These are phyloP conservation scores for Isoetes taiwanensis DNA, from an alignment of 75 land plant species.

Conservation along the genomic window DNA sequence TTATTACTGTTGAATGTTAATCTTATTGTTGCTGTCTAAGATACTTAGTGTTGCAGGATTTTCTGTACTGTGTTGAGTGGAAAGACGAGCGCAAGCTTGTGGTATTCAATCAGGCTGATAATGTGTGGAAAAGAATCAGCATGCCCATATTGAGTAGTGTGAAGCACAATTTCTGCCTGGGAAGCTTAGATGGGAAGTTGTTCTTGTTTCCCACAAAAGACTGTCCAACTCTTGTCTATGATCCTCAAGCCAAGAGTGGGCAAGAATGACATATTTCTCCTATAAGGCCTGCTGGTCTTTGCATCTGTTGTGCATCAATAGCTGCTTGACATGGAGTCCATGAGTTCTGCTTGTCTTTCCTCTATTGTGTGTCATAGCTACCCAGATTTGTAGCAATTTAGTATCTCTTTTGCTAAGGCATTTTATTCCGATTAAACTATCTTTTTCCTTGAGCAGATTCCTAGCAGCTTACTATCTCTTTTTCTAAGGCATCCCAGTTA, in stretches of 20 bases:
- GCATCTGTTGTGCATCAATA: slow-evolving; percentile 58
- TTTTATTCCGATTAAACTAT: no score
- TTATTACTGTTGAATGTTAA: no score
- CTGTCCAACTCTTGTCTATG: slow-evolving; percentile 42
- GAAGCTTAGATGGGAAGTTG: slow-evolving; percentile 38
- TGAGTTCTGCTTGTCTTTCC: no score
- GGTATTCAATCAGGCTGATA: slow-evolving; percentile 36
- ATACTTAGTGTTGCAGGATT: no score
- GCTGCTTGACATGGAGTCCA: no score
- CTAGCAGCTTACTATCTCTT: no score
- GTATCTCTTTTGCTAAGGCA: no score
- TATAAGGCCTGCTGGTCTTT: slow-evolving; percentile 46
- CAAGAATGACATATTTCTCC: slow-evolving; percentile 44
- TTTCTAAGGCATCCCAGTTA: no score
- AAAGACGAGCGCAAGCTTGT: slow-evolving; percentile 59
- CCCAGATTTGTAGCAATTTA: no score
- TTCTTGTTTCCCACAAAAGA: slow-evolving; percentile 38
- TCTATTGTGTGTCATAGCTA: no score
- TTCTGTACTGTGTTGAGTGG: slow-evolving; percentile 79
- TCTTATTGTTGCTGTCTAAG: no score
- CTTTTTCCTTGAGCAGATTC: no score
- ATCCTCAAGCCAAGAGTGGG: slow-evolving; percentile 44
- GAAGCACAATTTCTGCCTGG: slow-evolving; percentile 41
- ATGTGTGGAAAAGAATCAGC: slow-evolving; percentile 44
- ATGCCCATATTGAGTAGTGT: slow-evolving; percentile 55